These are phyloP conservation scores for Penicillium herquei DNA, from an alignment of 495 filamentous ascomycete genomes.

Conservation along the genomic window DNA sequence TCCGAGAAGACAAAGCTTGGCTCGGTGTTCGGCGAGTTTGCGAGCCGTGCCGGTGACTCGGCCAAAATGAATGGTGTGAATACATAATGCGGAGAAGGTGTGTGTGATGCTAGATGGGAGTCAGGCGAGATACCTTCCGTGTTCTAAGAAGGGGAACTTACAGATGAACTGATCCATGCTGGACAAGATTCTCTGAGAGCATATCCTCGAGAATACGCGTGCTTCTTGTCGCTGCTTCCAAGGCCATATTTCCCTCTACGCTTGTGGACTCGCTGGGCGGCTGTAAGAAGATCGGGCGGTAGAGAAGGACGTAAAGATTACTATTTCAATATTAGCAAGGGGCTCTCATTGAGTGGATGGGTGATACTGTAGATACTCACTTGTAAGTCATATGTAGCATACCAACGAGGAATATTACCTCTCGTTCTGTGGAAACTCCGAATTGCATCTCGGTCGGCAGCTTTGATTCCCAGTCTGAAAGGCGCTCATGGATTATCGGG, in stretches of 20 bases:
- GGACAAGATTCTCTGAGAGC: constrained; percentile 44
- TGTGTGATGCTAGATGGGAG: constrained; percentile 40
- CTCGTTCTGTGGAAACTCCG: constrained; percentile 19
- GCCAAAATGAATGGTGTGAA: constrained; percentile 46
- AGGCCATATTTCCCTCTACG: constrained; percentile 33
- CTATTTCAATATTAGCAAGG: constrained; percentile 12
- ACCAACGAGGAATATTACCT: constrained; percentile 36
- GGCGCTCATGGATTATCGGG: constrained; percentile 27
- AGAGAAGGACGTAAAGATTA: constrained; percentile 41
- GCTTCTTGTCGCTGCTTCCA: constrained; percentile 44
- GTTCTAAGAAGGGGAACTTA: constrained; percentile 13
- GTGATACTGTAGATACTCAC: constrained; percentile 18
- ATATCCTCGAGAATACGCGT: constrained; percentile 48
- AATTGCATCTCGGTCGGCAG: constrained; percentile 36
- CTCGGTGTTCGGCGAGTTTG: constrained; percentile 47
- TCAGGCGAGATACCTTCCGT: neutral
- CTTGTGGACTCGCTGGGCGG: constrained; percentile 21
- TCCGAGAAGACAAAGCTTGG: constrained; percentile 44
- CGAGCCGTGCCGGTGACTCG: constrained; percentile 36
- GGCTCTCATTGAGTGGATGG: neutral
- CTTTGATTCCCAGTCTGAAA: constrained; percentile 36
- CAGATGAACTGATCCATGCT: constrained; percentile 46
- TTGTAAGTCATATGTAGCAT: constrained; percentile 47
- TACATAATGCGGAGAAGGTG: constrained; percentile 46
- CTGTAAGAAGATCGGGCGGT: constrained; percentile 36